phyloP scores from a whole-genome alignment of 352 stramenopile species.

The Pythium aristosporum region DNA sequence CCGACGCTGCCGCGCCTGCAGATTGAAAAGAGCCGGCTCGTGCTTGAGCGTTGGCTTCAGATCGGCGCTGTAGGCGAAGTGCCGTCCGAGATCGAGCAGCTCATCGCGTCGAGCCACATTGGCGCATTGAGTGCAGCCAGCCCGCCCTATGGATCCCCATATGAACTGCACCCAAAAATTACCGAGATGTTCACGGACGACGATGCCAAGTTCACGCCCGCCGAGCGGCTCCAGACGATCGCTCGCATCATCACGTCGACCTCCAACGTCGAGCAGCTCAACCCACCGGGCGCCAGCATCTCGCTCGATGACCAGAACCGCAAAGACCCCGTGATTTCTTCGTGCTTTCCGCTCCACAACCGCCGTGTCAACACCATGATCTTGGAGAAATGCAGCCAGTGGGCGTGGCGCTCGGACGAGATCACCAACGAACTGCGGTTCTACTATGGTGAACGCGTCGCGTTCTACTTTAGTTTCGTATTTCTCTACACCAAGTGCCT shows the following conservation, averaged over 20 bases:
- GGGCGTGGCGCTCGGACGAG: constrained; percentile 76
- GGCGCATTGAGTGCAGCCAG: constrained; percentile 34
- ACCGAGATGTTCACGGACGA: constrained; percentile 38
- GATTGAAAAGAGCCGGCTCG: constrained; percentile 78
- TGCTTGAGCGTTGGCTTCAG: constrained; percentile 83
- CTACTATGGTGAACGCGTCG: constrained; percentile 81
- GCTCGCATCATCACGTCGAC: constrained; percentile 85
- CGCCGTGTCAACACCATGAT: constrained; percentile 70
- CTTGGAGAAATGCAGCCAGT: constrained; percentile 65
- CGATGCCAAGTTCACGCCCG: constrained; percentile 77
- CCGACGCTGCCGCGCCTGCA: constrained; percentile 62
- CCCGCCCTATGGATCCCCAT: constrained; percentile 19
- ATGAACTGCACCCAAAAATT: constrained; percentile 26
- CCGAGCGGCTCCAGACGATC: constrained; percentile 83
- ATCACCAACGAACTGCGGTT: constrained; percentile 86
- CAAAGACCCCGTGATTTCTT: constrained; percentile 71
- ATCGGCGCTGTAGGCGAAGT: constrained; percentile 85
- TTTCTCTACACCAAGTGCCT: constrained; percentile 86
- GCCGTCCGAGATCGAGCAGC: constrained; percentile 82
- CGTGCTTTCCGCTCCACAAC: constrained; percentile 86
- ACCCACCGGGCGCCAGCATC: constrained; percentile 75
- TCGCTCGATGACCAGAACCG: constrained; percentile 76
- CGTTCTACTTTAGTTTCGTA: constrained; percentile 86
- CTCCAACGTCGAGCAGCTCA: constrained; percentile 63
- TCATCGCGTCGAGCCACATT: constrained; percentile 79